Percentiles rank a stretch among this genome's conserved stretches.
These are phyloP conservation scores for Pleurotus salmoneostramineus DNA, from an alignment of 768 basidiomycete species.

Conservation along the genomic window DNA sequence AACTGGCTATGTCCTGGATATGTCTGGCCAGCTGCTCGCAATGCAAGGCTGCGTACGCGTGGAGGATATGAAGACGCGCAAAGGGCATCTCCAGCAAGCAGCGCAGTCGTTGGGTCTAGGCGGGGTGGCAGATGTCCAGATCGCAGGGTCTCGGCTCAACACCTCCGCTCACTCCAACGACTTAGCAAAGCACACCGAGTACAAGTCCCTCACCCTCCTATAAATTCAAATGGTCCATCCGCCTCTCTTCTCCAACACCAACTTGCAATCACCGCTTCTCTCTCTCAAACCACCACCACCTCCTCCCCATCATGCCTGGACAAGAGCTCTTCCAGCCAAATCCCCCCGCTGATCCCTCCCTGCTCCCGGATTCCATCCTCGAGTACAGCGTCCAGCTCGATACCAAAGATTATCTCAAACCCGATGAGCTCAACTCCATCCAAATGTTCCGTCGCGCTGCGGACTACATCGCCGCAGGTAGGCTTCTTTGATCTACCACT, in stretches of 20 bases:
- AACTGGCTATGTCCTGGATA: too few species aligned
- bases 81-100: not conserved
- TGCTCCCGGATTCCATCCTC: constrained; percentile 54
- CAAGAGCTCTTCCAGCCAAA: constrained; percentile 57
- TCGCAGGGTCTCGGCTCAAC: constrained; percentile 6
- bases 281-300: constrained; percentile 6
- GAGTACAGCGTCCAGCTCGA: constrained; percentile 45
- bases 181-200: not conserved
- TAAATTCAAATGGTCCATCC: constrained; percentile 1
- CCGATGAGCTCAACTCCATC: constrained; percentile 48
- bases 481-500: constrained; percentile 11
- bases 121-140: constrained; percentile 5
- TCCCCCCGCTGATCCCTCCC: constrained; percentile 67
- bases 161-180: constrained; percentile 4
- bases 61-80: too few species aligned
- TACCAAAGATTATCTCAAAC: constrained; percentile 39
- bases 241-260: not conserved
- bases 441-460: constrained; percentile 57
- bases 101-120: not conserved
- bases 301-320: constrained; percentile 44
- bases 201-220: not conserved
- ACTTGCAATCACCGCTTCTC: constrained; percentile 10
- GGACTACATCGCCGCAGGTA: constrained; percentile 68
- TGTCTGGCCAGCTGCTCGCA: too few species aligned
- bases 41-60: too few species aligned